phyloP scores from a whole-genome alignment of 2,329 filamentous ascomycete genomes.

The Penicillium sp. region DNA sequence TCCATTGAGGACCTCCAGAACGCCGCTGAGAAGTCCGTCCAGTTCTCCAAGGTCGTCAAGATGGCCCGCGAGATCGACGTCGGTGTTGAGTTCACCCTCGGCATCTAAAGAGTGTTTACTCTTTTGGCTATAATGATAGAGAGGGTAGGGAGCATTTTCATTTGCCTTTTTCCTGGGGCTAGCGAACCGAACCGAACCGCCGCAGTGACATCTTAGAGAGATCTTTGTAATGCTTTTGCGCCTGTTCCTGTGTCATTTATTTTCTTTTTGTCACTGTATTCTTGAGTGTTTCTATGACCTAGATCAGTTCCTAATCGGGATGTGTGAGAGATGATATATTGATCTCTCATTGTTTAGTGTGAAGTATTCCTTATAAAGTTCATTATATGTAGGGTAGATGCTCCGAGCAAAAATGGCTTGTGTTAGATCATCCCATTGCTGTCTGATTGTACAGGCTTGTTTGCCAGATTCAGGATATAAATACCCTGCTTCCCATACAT shows the following conservation, averaged over 20 bases:
- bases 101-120: constrained; percentile 65
- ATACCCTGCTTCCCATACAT: too few species aligned
- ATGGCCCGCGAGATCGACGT: constrained; percentile 97
- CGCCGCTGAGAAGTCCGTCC: constrained; percentile 95
- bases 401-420: too few species aligned
- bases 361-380: background rate
- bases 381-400: background rate
- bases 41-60: constrained; percentile 99
- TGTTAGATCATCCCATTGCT: too few species aligned
- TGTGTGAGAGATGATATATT: constrained; percentile 12
- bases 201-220: constrained; percentile 19
- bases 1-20: constrained; percentile 97
- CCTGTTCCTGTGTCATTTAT: constrained; percentile 30
- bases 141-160: constrained; percentile 12
- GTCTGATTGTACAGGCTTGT: too few species aligned
- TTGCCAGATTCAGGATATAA: too few species aligned
- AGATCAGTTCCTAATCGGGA: constrained; percentile 29
- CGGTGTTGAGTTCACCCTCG: constrained; percentile 89
- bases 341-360: background rate
- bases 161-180: constrained; percentile 10
- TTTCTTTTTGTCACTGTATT: constrained; percentile 32
- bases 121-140: constrained; percentile 7
- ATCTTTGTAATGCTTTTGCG: constrained; percentile 15
- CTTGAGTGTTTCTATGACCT: constrained; percentile 28
- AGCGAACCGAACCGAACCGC: constrained; percentile 8